These are phyloP conservation scores for Asterochloris erici DNA, from an alignment of 139 green algal species.

Conservation along the genomic window DNA sequence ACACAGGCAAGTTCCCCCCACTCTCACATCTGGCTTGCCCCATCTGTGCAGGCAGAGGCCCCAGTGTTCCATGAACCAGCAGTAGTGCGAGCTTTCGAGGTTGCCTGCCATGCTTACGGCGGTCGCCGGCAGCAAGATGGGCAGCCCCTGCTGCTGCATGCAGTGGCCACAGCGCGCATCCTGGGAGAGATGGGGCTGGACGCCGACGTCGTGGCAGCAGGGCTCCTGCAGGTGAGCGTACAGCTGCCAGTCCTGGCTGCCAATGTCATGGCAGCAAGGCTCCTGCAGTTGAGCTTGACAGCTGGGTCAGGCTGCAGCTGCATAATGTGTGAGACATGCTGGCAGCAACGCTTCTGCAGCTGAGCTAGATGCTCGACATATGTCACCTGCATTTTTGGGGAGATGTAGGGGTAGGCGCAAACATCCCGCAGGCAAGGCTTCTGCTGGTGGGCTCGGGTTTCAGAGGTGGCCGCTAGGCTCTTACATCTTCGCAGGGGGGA, in stretches of 20 bases:
- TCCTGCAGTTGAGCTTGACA: background rate
- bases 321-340: background rate
- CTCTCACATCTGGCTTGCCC: no score
- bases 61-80: background rate
- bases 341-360: background rate
- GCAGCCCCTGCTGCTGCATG: conserved; percentile 50
- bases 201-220: conserved; percentile 54
- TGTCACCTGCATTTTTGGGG: no score
- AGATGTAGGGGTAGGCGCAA: no score
- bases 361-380: no score
- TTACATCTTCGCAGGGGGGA: no score
- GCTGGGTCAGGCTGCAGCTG: background rate
- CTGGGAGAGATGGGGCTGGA: conserved; percentile 67
- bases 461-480: no score
- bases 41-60: background rate
- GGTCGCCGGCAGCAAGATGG: conserved; percentile 35
- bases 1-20: no score
- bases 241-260: conserved; percentile 41
- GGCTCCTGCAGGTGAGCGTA: conserved; percentile 66
- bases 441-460: no score
- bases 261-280: background rate
- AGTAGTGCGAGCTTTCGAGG: background rate
- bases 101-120: background rate
- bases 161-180: conserved; percentile 46
- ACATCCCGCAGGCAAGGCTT: no score